Base-by-base conservation (phyloP, 2,329 filamentous ascomycete genomes). In the Talaromyces sp. region DNA sequence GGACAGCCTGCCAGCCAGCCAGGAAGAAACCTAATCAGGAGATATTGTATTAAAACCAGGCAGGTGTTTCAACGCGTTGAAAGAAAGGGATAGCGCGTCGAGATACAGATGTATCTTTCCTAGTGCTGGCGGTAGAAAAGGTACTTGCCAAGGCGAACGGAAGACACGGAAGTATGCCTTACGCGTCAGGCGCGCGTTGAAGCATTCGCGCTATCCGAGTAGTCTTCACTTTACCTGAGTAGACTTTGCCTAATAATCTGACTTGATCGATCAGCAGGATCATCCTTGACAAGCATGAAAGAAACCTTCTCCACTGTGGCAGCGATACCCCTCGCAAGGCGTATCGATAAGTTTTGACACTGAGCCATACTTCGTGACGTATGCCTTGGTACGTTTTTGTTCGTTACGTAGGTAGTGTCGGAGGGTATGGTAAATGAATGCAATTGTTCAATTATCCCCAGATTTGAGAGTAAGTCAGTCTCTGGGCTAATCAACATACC, bases 141-240 rank as follows among this genome's bases (percentile, higher is more conserved):
- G 31, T 54, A 62, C 60, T 43, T 62, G 31, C 49, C 49, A 33
- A 52, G 49, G 27, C 15, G 25, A 33, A 52, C 49, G 41, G 19
- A 22, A 10, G 43, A 31, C 31, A 61, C 43, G 22, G 31, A 27
- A 35, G 47, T 41, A 62, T 37, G 47, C 61, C 61, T 62, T 54
- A 62, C 61, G 61, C 49, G 49, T 56, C 27, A 63, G 50, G 39
- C 50, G 13, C 56, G 61, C 61, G 61, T 63, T 25, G 13, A 27
- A n/a, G n/a, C 39, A 63, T 54, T 11, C 37, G 35, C 37, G 15
- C 35, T 45, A 50, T 43, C 47, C 25, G 43, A 15, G 6, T 22
- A 41, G 43, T 62, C 33, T 41, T 27, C 22, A 22, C 22, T n/a
- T 31, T 54, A 31, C 27, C 27, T 31, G 4, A 1, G 3, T 31